These are phyloP conservation scores for Quercus bicolor DNA, from an alignment of 306 rosid species.

Conservation along the genomic window DNA sequence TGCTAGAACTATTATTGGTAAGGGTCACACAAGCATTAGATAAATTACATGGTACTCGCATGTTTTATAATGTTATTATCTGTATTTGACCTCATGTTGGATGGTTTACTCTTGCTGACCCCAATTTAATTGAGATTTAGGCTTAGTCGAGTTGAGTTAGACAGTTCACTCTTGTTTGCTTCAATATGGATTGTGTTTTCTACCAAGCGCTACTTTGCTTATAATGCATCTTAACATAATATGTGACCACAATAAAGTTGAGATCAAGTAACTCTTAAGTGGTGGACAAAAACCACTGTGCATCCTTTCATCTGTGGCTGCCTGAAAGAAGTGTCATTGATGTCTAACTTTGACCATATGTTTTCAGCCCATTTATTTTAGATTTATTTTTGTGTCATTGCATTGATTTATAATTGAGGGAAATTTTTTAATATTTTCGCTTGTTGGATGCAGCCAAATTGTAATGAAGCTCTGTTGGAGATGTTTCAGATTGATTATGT, in stretches of 20 bases:
- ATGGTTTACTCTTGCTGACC: too few species aligned
- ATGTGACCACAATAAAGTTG: neutral
- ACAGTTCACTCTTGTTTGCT: neutral
- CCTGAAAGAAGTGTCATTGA: neutral
- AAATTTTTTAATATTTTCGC: slow-evolving; percentile 2
- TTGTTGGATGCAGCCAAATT: slow-evolving; percentile 42
- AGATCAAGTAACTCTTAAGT: neutral
- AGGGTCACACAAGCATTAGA: neutral
- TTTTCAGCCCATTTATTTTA: neutral
- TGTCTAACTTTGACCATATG: neutral
- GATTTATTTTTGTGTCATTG: neutral
- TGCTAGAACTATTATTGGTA: neutral
- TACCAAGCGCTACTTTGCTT: neutral
- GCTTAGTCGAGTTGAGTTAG: too few species aligned
- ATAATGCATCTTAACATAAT: neutral
- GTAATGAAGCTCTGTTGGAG: slow-evolving; percentile 48
- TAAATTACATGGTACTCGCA: neutral
- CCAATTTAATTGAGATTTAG: too few species aligned
- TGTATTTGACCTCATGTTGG: neutral
- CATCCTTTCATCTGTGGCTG: neutral
- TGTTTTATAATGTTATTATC: neutral
- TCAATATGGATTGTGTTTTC: neutral
- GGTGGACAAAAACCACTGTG: neutral
- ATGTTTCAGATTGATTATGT: slow-evolving; percentile 54
- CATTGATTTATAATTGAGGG: neutral